Conservation (phyloP, 768 basidiomycete species). For the Sistotremastrum niveocremeum region DNA sequence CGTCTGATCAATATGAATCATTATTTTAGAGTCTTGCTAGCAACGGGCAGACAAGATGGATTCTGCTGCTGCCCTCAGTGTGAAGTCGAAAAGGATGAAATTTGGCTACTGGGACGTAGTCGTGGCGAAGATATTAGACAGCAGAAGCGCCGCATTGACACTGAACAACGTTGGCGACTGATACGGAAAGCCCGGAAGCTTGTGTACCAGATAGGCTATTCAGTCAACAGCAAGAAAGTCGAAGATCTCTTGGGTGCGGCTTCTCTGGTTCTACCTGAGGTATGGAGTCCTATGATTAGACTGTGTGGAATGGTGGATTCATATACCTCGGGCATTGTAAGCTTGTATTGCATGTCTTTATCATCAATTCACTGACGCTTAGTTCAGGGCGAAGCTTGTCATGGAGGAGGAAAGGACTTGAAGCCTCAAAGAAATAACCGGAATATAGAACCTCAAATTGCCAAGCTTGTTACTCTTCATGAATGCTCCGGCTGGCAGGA, state of each 20-base stretch:
- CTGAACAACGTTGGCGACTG: background rate
- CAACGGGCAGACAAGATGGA: slow-evolving; percentile 25
- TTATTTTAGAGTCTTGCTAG: slow-evolving; percentile 19
- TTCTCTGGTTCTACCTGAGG: slow-evolving; percentile 19
- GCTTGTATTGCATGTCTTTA: too few species aligned
- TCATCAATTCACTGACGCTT: too few species aligned
- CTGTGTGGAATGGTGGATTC: too few species aligned
- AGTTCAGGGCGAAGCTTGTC: too few species aligned
- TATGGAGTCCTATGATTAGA: slow-evolving; percentile 6
- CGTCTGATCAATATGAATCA: background rate
- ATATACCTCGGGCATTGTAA: too few species aligned
- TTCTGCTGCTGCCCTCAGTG: slow-evolving; percentile 28
- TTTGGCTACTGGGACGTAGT: slow-evolving; percentile 20
- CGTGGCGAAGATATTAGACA: slow-evolving; percentile 5
- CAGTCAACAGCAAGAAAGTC: slow-evolving; percentile 15
- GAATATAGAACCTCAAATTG: too few species aligned
- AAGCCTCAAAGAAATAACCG: too few species aligned
- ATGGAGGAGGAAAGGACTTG: too few species aligned
- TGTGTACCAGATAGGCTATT: slow-evolving; percentile 17
- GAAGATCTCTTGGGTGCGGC: slow-evolving; percentile 14
- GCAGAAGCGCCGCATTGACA: slow-evolving; percentile 7
- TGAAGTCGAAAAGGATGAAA: slow-evolving; percentile 14
- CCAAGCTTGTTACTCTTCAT: too few species aligned
- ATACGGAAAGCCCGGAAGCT: slow-evolving; percentile 9
- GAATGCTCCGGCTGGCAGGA: slow-evolving; percentile 14